Evolutionary conservation across 495 filamentous ascomycete genomes (phyloP).

Genomic region (Neurospora sp.): DNA sequence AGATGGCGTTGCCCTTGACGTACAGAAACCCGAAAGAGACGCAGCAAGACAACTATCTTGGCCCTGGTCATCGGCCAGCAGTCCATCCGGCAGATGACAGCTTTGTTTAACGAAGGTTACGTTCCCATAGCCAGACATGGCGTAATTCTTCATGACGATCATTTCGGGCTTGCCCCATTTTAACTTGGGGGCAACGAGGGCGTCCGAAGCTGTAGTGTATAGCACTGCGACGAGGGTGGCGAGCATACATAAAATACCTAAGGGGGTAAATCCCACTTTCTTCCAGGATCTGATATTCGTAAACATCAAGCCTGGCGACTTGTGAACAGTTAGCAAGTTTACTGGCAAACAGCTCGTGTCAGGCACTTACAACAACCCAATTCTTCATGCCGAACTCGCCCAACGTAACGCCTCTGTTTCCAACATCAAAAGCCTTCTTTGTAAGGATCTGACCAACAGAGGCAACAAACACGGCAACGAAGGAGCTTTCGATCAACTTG

Average conservation of each 20-base stretch:
- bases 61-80: conserved; percentile 23
- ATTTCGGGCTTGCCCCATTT: conserved; percentile 37
- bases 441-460: conserved; percentile 64
- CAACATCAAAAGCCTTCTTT: conserved; percentile 46
- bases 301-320: conserved; percentile 49
- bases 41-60: conserved; percentile 52
- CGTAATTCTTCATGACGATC: conserved; percentile 40
- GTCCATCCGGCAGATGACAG: conserved; percentile 51
- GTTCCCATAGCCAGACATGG: conserved; percentile 50
- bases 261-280: conserved; percentile 47
- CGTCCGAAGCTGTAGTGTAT: conserved; percentile 65
- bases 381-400: conserved; percentile 59
- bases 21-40: conserved; percentile 47
- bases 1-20: neutral
- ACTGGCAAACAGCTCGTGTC: neutral
- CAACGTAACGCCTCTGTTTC: conserved; percentile 52
- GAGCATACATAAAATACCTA: conserved; percentile 48
- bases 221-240: conserved; percentile 54
- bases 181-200: conserved; percentile 58
- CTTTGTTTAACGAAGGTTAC: conserved; percentile 35
- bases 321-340: neutral
- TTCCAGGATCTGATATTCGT: conserved; percentile 53
- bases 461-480: conserved; percentile 67
- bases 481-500: conserved; percentile 65
- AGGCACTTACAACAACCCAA: conserved; percentile 33